Base-by-base conservation (phyloP, 2,329 filamentous ascomycete species). In the Fusarium sambucinum region DNA sequence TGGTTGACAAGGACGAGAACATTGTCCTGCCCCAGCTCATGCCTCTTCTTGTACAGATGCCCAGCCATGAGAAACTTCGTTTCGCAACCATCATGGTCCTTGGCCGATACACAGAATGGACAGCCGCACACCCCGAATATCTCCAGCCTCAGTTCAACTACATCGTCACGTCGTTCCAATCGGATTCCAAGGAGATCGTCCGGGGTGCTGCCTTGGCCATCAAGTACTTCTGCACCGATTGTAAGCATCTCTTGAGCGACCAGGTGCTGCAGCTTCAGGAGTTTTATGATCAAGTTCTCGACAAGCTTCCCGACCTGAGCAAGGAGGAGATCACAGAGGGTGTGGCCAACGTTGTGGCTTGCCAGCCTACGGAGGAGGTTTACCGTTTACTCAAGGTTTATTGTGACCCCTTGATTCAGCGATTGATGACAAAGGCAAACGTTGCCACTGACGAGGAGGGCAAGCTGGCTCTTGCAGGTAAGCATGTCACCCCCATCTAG, bases 31-130 rank as follows among this genome's bases (percentile, higher is more conserved):
- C 94, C 5, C 92, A 95, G 75, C 89, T 99, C 17, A 97, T 99
- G 82, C 94, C 94, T 19, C 85, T 99, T 58, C 89, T 99, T 66
- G 93, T 97, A 13, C 92, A 96, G 76, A 97, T 99, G 63, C 96
- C 96, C 0, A 90, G 92, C 75, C 96, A 99, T 74, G 93, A 98
- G 80, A 99, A 98, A 82, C 87, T 99, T n/a, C 93, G 94, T 10
- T 99, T 99, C 80, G 95, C 97, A 66, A 95, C 95, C 8, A 97
- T 98, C 75, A 97, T 99, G 94, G 94, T 96, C 5, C 87, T 99
- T 23, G 96, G 94, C 37, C 88, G 96, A 66, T 99, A 99, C 77
- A 99, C 96, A 0, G 95, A 98, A 79, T 99, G 96, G 96, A 99
- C 96, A 1, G 89, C 96, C 7, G 90, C 93, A 47, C 96, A 99